Base-by-base conservation (phyloP, 2,329 filamentous ascomycete species). In the Aspergillus uvarum region DNA sequence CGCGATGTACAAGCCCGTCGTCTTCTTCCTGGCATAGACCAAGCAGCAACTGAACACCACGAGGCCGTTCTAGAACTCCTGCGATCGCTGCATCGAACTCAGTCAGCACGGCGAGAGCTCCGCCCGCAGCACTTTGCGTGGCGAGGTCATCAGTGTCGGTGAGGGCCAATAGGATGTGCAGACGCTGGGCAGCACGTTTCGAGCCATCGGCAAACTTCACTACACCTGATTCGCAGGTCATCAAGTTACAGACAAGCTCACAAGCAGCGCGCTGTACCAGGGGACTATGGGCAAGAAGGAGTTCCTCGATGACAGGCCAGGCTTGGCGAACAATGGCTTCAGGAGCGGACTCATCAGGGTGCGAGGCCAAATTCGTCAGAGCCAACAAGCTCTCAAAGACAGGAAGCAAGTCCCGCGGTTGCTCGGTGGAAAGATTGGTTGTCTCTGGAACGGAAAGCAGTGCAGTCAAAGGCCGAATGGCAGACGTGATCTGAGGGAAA, bases 361-460 rank as follows among this genome's bases (percentile, higher is more conserved):
- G 72, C 0, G 91, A 96, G 0, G 94, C 95, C 7, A 99, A 85
- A 68, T 99, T 99, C 0, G 95, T 98, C 38, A 99, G 84, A 0
- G 95, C 94, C 74, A 98, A 89, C 8, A 99, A 83, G 0, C 89
- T 84, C 76, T 99, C 95, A 67, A 98, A 99, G 0, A 90, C 88
- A 0, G 95, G 92, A 0, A 99, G 83, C 14, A 98, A 85, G 73
- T 96, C 90, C 54, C 89, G 85, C 1, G 85, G 85, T 56, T 82
- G 80, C 59, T 79, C 77, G 24, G 71, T 76, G 6, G 77, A 73
- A 42, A 74, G 63, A 50, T 88, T 85, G 2, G 82, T 80, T 1
- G 80, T 79, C 4, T 87, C 84, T 54, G 90, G 86, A 5, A 87
- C 85, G 0, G 84, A 79, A 16, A 98, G 83, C 56, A 98, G 89